Percentiles rank a stretch among this genome's conserved stretches.
phyloP scores from a whole-genome alignment of 2,329 filamentous ascomycete genomes.

The Diaporthe longicolla region DNA sequence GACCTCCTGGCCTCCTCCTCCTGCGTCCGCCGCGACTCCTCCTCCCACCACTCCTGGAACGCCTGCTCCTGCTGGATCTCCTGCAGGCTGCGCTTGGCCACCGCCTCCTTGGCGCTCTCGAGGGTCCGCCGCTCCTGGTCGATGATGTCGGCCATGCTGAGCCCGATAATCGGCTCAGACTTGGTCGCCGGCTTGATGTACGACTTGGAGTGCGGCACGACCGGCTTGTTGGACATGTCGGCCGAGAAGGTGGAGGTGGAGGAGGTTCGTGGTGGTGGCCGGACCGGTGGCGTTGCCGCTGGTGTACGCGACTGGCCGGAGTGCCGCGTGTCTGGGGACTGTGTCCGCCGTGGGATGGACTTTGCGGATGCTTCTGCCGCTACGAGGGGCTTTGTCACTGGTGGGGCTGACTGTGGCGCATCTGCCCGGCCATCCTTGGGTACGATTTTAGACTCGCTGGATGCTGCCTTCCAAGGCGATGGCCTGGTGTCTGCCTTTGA shows the following conservation, averaged over 20 bases:
- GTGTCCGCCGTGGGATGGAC: slow-evolving; percentile 62
- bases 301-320: slow-evolving; percentile 66
- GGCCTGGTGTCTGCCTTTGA: slow-evolving; percentile 55
- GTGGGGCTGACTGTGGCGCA: slow-evolving; percentile 49
- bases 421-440: slow-evolving; percentile 63
- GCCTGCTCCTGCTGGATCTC: slow-evolving; percentile 98
- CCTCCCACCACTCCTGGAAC: slow-evolving; percentile 97
- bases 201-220: slow-evolving; percentile 72
- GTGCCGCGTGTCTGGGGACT: slow-evolving; percentile 75
- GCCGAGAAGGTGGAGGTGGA: slow-evolving; percentile 45
- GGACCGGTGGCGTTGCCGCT: slow-evolving; percentile 42
- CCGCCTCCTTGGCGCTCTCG: slow-evolving; percentile 83
- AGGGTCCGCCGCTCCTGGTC: slow-evolving; percentile 89
- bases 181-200: slow-evolving; percentile 72
- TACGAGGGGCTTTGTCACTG: slow-evolving; percentile 59
- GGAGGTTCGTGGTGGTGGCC: slow-evolving; percentile 40
- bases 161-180: slow-evolving; percentile 74
- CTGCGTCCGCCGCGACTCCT: slow-evolving; percentile 81
- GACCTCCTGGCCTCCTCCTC: slow-evolving; percentile 68
- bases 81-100: slow-evolving; percentile 88
- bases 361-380: slow-evolving; percentile 58
- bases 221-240: slow-evolving; percentile 54
- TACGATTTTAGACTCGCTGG: slow-evolving; percentile 62
- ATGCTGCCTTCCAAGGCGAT: slow-evolving; percentile 77
- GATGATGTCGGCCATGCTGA: slow-evolving; percentile 90